A percentile compares a stretch with the other conserved stretches of the same genome.
These are phyloP conservation scores for Ophiostoma montium DNA, from an alignment of 2,329 filamentous ascomycete genomes.

Conservation along the genomic window DNA sequence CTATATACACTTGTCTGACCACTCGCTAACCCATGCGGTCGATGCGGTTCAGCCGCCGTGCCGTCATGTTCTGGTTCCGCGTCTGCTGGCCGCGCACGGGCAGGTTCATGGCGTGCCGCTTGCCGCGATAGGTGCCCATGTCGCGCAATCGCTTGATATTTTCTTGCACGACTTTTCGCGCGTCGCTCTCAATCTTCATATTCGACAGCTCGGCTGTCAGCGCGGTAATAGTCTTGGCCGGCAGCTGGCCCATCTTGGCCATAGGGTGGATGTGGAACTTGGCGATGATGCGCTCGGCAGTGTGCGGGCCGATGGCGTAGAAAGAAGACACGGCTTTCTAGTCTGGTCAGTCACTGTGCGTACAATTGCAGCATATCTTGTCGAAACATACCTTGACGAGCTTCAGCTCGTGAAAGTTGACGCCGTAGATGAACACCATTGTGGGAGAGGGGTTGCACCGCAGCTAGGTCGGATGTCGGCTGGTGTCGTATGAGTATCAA, in stretches of 20 bases:
- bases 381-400: constrained; percentile 64
- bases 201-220: constrained; percentile 74
- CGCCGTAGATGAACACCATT: constrained; percentile 67
- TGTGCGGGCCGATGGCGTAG: constrained; percentile 66
- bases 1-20: too few species aligned
- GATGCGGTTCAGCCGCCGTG: constrained; percentile 47
- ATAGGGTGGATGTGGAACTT: constrained; percentile 78
- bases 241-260: constrained; percentile 61
- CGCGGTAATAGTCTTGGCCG: constrained; percentile 62
- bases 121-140: constrained; percentile 79
- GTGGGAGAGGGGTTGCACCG: constrained; percentile 19
- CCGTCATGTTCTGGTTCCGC: constrained; percentile 52
- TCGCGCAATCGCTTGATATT: constrained; percentile 80
- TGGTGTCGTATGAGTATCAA: neutral
- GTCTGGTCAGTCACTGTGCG: too few species aligned
- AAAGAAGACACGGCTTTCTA: constrained; percentile 68
- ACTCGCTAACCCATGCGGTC: constrained; percentile 28
- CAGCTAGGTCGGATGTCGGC: neutral
- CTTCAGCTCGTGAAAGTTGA: constrained; percentile 72
- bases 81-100: constrained; percentile 86
- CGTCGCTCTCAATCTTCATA: constrained; percentile 90
- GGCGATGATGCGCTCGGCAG: constrained; percentile 64
- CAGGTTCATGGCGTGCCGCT: constrained; percentile 81
- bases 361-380: too few species aligned
- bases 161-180: constrained; percentile 61